Evolutionary conservation across 768 basidiomycete species (phyloP), one percentile per base, ranked within the genome.

Genomic region (Agrocybe chaxingu): DNA sequence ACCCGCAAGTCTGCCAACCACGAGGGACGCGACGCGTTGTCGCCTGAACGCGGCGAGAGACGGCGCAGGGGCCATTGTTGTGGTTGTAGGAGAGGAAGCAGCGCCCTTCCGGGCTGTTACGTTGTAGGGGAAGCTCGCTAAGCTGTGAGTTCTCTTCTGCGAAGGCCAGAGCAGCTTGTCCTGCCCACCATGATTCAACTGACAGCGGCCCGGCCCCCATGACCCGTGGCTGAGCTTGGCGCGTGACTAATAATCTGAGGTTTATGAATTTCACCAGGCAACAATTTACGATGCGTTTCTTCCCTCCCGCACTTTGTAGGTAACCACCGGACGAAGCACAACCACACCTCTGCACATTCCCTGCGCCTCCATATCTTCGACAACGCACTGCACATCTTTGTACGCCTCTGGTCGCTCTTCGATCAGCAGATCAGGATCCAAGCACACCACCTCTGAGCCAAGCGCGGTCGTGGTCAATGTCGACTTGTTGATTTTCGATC

Each of bases 401-500:
- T 73, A 73, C 12, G 70, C 70, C 43, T 67, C 71, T 7, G 71
- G 70, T 42, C 66, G 62, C 53, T 73, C 72, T 50, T 71, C 72
- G 13, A 70, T 53, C 7, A 73, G 54, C 19, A 74, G 61, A 51
- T 67, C 67, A 19, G 62, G 52, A 44, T 72, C 66, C 33, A 63
- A 58, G 51, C 70, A 71, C 1, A 71, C 61, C 0, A 73, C 68
- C 29, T 68, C 66, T 41, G 66, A 70, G 32, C 66, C 69, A 30
- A 73, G 61, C 11, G 59, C 37, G 16, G 71, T 70, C 19, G 65
- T 69, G 3, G 63, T 65, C 47, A 69, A 44, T 38, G 45, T 58
- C 9, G 58, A 51, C 53, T 68, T 69, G 24, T 56, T 47, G 36
- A 66, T 52, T 44, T 67, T 70, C 12, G 64, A 29, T 12, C 59